Conservation (phyloP, 164 flowering plant genomes). For the Tetracentron sinense region DNA sequence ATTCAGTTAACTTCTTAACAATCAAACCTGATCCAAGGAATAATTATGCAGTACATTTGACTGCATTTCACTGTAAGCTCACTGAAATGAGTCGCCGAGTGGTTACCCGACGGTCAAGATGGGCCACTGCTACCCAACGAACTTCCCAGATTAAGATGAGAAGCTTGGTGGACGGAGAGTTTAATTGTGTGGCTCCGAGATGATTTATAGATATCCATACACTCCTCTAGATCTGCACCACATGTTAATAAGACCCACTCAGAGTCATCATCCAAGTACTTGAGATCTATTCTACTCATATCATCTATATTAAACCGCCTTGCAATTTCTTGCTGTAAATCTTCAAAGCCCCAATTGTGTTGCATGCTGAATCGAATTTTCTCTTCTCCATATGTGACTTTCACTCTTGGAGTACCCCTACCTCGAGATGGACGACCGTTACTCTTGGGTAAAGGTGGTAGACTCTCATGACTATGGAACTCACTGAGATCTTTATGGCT, state of each 20-base stretch:
- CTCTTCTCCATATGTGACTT: constrained; percentile 62
- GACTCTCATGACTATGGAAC: constrained; percentile 23
- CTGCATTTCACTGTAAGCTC: too few relatives aligned
- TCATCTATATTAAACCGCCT: constrained; percentile 56
- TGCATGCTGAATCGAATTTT: constrained; percentile 66
- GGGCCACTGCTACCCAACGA: constrained; percentile 31
- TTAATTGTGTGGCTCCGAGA: constrained; percentile 43
- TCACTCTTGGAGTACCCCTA: constrained; percentile 37
- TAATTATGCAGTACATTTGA: too few relatives aligned
- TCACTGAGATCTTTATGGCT: constrained; percentile 40
- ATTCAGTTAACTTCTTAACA: too few relatives aligned
- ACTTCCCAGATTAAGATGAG: constrained; percentile 28
- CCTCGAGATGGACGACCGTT: constrained; percentile 16
- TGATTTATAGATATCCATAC: constrained; percentile 52
- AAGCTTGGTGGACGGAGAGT: constrained; percentile 34
- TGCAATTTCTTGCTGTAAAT: constrained; percentile 54
- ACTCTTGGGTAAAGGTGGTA: constrained; percentile 30
- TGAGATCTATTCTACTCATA: constrained; percentile 40
- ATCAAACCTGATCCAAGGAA: too few relatives aligned
- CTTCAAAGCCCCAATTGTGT: constrained; percentile 47
- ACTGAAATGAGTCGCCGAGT: too few relatives aligned
- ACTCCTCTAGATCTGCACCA: constrained; percentile 80
- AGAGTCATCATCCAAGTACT: constrained; percentile 78
- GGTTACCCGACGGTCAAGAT: constrained; percentile 10
- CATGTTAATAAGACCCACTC: constrained; percentile 92